Evolutionary conservation across 805 yeast species (phyloP).

Genomic region (Candida silvatica): DNA sequence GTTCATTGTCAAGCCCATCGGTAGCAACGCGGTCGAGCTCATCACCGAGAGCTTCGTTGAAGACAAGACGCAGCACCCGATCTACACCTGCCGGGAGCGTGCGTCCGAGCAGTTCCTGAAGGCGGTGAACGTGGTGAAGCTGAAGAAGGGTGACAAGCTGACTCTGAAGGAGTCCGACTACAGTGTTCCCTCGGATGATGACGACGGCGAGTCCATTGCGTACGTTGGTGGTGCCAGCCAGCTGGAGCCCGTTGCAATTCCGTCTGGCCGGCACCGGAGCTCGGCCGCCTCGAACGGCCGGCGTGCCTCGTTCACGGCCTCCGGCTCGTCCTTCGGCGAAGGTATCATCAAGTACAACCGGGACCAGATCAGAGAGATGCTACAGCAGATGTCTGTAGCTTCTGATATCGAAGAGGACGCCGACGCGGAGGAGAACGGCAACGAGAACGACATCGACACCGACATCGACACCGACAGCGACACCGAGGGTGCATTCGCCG

Average conservation of each 20-base stretch:
- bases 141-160: slow-evolving; percentile 3
- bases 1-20: slow-evolving; percentile 14
- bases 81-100: no score
- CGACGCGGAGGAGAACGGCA: slow-evolving; percentile 4
- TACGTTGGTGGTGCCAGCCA: slow-evolving; percentile 5
- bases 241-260: background rate
- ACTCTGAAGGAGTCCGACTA: slow-evolving; percentile 6
- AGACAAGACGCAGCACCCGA: slow-evolving; percentile 2
- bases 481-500: background rate
- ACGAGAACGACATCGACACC: background rate
- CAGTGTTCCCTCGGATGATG: slow-evolving; percentile 9
- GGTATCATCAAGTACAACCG: slow-evolving; percentile 26
- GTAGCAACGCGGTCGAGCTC: slow-evolving; percentile 14
- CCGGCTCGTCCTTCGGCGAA: slow-evolving; percentile 28
- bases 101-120: slow-evolving; percentile 14
- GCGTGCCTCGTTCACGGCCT: slow-evolving; percentile 25
- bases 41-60: slow-evolving; percentile 15
- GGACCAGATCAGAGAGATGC: slow-evolving; percentile 25
- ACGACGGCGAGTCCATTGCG: slow-evolving; percentile 8
- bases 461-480: background rate
- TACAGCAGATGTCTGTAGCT: slow-evolving; percentile 15
- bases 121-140: slow-evolving; percentile 8
- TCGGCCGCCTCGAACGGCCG: slow-evolving; percentile 5
- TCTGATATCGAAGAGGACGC: slow-evolving; percentile 9
- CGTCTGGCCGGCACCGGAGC: background rate